Percentiles rank a stretch among this genome's conserved stretches.
Conservation (phyloP, 345 rosid genomes). For the Eucalyptus victrix region DNA sequence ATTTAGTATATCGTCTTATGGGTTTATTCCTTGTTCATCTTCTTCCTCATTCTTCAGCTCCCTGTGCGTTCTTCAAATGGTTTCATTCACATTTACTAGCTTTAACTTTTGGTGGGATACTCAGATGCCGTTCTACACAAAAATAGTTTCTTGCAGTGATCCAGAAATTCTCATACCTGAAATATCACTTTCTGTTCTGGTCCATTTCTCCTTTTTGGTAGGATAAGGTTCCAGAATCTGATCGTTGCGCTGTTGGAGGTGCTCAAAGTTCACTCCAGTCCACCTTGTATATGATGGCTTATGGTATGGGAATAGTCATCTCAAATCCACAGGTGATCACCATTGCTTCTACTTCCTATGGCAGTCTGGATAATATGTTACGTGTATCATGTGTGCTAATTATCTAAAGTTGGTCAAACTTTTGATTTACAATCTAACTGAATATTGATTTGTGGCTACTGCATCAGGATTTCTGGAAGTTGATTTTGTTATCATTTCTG, state of each 20-base stretch:
- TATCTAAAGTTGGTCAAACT: neutral
- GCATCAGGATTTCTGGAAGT: conserved; percentile 72
- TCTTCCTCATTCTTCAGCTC: neutral
- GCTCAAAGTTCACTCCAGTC: conserved; percentile 91
- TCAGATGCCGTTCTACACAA: neutral
- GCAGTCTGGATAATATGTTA: neutral
- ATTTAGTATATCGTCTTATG: neutral
- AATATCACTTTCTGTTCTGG: neutral
- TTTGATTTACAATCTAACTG: neutral
- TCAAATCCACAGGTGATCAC: conserved; percentile 54
- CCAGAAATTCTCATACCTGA: neutral
- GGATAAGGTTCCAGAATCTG: conserved; percentile 74
- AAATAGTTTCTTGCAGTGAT: neutral
- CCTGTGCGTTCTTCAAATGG: neutral
- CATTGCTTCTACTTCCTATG: neutral
- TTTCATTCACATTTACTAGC: neutral
- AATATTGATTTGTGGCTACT: neutral
- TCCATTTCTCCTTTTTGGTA: neutral
- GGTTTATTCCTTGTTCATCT: neutral
- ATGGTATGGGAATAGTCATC: conserved; percentile 63
- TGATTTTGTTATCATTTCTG: conserved; percentile 42
- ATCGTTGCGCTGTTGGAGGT: conserved; percentile 85
- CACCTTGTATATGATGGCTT: conserved; percentile 43
- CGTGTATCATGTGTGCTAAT: neutral
- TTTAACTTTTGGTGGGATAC: neutral